phyloP scores from a whole-genome alignment of 345 rosid genomes.

The Lumnitzera racemosa region DNA sequence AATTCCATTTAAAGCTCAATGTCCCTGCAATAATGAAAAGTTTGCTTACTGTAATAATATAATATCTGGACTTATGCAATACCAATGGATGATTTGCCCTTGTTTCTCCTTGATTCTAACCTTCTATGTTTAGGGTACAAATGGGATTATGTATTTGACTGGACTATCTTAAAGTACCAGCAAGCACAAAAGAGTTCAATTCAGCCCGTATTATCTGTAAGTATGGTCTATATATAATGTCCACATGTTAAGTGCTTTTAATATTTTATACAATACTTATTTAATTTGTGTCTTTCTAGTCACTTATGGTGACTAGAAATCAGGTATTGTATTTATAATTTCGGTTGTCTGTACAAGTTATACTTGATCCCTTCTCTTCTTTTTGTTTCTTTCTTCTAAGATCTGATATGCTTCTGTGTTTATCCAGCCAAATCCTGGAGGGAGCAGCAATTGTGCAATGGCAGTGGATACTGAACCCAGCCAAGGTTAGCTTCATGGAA shows the following conservation, averaged over 20 bases:
- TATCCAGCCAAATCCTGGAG: constrained; percentile 59
- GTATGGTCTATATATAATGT: constrained; percentile 10
- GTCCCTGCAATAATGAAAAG: background rate
- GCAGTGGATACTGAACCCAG: constrained; percentile 33
- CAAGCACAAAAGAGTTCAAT: constrained; percentile 55
- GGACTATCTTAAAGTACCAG: constrained; percentile 53
- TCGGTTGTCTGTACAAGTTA: no score
- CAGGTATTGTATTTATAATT: no score
- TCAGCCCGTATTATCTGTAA: constrained; percentile 50
- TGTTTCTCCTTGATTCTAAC: background rate
- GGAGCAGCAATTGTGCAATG: constrained; percentile 47
- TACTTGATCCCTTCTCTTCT: background rate
- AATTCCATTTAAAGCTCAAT: background rate
- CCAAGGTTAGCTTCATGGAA: constrained; percentile 39
- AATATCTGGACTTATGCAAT: no score
- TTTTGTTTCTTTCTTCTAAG: background rate
- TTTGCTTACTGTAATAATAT: no score
- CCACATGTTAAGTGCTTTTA: constrained; percentile 1
- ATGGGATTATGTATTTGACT: constrained; percentile 42
- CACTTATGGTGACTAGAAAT: no score
- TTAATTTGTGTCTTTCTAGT: no score
- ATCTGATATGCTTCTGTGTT: constrained; percentile 14
- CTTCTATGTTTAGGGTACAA: constrained; percentile 25
- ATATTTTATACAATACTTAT: background rate
- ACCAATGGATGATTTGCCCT: background rate